Conservation (phyloP, 345 rosid genomes). For the Populus pruinosa region DNA sequence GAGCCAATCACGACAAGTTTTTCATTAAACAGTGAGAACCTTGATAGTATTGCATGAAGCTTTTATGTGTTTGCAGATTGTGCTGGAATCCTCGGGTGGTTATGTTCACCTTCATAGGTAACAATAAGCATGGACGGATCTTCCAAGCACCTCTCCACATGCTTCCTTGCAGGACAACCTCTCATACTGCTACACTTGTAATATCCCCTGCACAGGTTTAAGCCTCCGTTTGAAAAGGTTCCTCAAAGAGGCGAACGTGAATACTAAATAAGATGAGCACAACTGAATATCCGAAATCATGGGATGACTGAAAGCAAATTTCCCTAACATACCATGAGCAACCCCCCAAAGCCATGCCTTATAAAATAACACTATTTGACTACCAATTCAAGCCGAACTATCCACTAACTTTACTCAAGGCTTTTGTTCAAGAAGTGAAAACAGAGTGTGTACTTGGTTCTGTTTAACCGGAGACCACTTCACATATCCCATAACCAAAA, state of each 20-base stretch:
- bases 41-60: constrained; percentile 11
- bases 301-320: neutral
- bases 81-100: constrained; percentile 62
- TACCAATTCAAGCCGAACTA: neutral
- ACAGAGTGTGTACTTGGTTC: neutral
- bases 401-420: neutral
- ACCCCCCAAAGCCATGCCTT: neutral
- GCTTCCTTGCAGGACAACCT: constrained; percentile 99
- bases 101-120: constrained; percentile 96
- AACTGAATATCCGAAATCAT: constrained; percentile 3
- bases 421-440: neutral
- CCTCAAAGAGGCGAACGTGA: neutral
- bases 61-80: constrained; percentile 60
- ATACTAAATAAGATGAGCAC: neutral
- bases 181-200: constrained; percentile 97
- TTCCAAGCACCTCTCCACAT: constrained; percentile 91
- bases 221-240: neutral
- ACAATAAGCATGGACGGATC: constrained; percentile 89
- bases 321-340: neutral
- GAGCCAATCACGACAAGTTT: constrained; percentile 27
- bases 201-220: constrained; percentile 64
- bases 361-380: constrained; percentile 2
- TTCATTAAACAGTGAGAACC: constrained; percentile 12
- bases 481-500: neutral
- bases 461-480: neutral